Conservation (phyloP, 768 basidiomycete species). For the Ramaria rubella region DNA sequence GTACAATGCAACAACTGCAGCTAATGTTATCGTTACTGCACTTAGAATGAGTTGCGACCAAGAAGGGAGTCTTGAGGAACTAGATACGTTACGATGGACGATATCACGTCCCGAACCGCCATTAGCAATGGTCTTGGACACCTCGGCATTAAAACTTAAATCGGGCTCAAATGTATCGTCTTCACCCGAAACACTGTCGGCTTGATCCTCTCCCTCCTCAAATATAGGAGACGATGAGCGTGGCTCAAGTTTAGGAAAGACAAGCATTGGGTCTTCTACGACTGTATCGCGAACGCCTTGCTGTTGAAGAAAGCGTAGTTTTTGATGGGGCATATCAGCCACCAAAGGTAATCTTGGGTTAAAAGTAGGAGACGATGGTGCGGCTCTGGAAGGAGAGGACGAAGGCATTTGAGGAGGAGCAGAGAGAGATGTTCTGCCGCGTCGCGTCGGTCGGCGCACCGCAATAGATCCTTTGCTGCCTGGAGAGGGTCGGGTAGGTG, state of each 20-base stretch:
- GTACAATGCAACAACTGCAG: slow-evolving; percentile 37
- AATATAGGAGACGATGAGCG: background rate
- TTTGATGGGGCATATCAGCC: background rate
- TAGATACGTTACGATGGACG: slow-evolving; percentile 7
- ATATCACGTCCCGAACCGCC: slow-evolving; percentile 18
- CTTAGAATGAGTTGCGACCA: slow-evolving; percentile 31
- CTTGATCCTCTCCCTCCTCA: slow-evolving; percentile 23
- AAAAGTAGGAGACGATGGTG: slow-evolving; percentile 35
- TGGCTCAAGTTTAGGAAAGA: background rate
- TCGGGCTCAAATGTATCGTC: slow-evolving; percentile 12
- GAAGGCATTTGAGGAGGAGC: slow-evolving; percentile 48
- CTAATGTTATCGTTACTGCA: slow-evolving; percentile 35
- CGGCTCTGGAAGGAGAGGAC: slow-evolving; percentile 7
- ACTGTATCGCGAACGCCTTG: background rate
- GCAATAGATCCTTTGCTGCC: slow-evolving; percentile 38
- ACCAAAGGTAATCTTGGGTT: slow-evolving; percentile 42
- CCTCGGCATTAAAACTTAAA: slow-evolving; percentile 16
- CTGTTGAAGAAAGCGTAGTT: background rate
- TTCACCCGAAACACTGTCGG: slow-evolving; percentile 9
- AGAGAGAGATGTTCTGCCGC: slow-evolving; percentile 64
- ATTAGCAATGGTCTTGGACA: slow-evolving; percentile 36
- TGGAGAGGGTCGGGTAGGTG: slow-evolving; percentile 61
- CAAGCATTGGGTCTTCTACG: background rate
- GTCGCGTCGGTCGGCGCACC: slow-evolving; percentile 32
- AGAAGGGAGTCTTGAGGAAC: slow-evolving; percentile 8